Percentiles rank a stretch among this genome's conserved stretches.
Evolutionary conservation across 495 filamentous ascomycete genomes (phyloP).

Genomic region (Hyaloscypha hepaticicola): DNA sequence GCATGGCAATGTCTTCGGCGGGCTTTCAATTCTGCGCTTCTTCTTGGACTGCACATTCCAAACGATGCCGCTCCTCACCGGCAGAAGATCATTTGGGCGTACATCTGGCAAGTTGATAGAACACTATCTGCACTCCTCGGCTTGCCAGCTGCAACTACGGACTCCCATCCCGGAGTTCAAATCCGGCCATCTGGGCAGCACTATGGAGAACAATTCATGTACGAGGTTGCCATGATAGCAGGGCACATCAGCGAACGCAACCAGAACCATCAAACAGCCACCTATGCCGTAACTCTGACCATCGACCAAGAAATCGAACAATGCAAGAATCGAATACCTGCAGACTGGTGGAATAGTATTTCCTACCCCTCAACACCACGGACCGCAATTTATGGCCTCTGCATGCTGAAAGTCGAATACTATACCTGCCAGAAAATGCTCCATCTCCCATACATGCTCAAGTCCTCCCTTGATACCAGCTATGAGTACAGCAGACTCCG

Average conservation of each 20-base stretch:
- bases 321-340: slow-evolving; percentile 25
- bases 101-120: slow-evolving; percentile 44
- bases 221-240: slow-evolving; percentile 40
- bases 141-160: slow-evolving; percentile 46
- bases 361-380: neutral
- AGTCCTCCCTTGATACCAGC: slow-evolving; percentile 41
- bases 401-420: slow-evolving; percentile 36
- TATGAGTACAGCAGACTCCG: slow-evolving; percentile 42
- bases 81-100: slow-evolving; percentile 45
- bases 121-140: slow-evolving; percentile 49
- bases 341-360: slow-evolving; percentile 4
- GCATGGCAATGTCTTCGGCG: slow-evolving; percentile 49
- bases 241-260: slow-evolving; percentile 55
- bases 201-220: slow-evolving; percentile 29
- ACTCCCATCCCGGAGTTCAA: slow-evolving; percentile 36
- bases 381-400: neutral
- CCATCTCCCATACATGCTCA: slow-evolving; percentile 57
- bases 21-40: slow-evolving; percentile 47
- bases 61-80: slow-evolving; percentile 32
- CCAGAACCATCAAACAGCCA: slow-evolving; percentile 39
- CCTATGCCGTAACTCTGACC: slow-evolving; percentile 42
- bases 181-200: slow-evolving; percentile 26
- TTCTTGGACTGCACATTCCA: slow-evolving; percentile 43
- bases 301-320: slow-evolving; percentile 50
- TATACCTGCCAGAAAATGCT: slow-evolving; percentile 46